Base-by-base conservation (phyloP, 306 rosid genomes). In the Lupinus albus region DNA sequence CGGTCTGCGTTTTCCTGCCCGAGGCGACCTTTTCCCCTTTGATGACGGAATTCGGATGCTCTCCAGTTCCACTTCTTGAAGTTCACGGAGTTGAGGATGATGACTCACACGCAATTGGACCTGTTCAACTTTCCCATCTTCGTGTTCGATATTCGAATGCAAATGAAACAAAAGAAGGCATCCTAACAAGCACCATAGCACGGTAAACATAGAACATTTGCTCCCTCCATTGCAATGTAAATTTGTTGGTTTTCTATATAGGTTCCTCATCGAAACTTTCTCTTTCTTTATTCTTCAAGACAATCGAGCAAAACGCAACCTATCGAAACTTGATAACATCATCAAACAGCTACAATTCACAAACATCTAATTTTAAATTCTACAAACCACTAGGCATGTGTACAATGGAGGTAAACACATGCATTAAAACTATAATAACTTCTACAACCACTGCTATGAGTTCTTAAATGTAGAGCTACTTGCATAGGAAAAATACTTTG, bases 161-260 rank as follows among this genome's bases (percentile, higher is more conserved):
- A 91, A 50, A 58, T 88, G 78, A 67, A 91, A 68, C 84, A 86
- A 66, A 64, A 91, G 68, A 67, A 91, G 60, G 73, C 84, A 86
- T 61, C 88, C 97, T 47, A 86, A 79, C 72, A 86, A 80, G 88
- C 91, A 84, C 94, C 96, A 89, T 17, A 88, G 66, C 15, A 71
- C 70, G 59, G 78, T 71, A 67, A 83, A 83, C 16, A 14, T 67
- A 57, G 85, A 83, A 70, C 84, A 83, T 88, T 88, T 88, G 78
- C 87, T 81, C 82, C 96, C 91, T 78, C 91, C 89, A 88, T 83
- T 75, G 88, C 93, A 85, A 86, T 45, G 77, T 71, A 85, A 86
- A 86, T 74, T 68, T 68, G 88, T 85, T 79, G 97, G 83, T 80
- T 88, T 88, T 84, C 86, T 75, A 82, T 73, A 82, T 83, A 84